These are phyloP conservation scores for Collybia sordida DNA, from an alignment of 768 basidiomycete species.

Conservation along the genomic window DNA sequence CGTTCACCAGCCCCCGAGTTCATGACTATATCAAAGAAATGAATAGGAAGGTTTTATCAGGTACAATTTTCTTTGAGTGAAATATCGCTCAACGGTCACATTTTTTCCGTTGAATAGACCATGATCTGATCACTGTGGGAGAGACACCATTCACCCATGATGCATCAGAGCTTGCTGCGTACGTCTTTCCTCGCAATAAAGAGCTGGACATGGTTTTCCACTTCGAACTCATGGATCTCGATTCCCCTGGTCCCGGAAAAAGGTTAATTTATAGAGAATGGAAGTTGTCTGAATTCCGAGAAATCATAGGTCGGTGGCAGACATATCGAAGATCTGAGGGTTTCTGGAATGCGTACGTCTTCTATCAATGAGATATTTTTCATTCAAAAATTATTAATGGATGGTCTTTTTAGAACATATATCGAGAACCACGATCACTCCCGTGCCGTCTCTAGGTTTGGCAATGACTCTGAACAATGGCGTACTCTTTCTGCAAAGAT, in stretches of 20 bases:
- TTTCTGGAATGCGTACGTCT: constrained; percentile 65
- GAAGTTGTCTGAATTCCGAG: constrained; percentile 53
- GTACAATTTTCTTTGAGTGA: constrained; percentile 32
- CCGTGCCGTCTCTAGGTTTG: constrained; percentile 64
- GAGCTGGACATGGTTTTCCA: constrained; percentile 69
- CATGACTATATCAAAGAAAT: constrained; percentile 72
- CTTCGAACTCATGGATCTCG: constrained; percentile 62
- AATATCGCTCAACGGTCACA: constrained; percentile 5
- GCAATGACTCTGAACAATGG: constrained; percentile 59
- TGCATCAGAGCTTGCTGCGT: constrained; percentile 48
- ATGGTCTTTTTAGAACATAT: constrained; percentile 40
- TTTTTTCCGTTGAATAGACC: constrained; percentile 30
- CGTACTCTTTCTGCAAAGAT: constrained; percentile 62
- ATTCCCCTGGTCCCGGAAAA: constrained; percentile 38
- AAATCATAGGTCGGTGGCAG: constrained; percentile 55
- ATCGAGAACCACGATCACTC: constrained; percentile 74
- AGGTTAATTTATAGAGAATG: constrained; percentile 46
- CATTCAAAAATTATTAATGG: background rate
- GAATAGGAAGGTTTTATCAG: constrained; percentile 56
- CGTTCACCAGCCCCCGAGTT: constrained; percentile 49
- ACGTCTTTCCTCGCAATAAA: constrained; percentile 55
- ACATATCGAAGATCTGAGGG: constrained; percentile 53
- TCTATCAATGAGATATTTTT: constrained; percentile 13
- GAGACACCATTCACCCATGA: constrained; percentile 62
- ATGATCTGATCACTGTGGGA: constrained; percentile 64